Base-by-base conservation (phyloP, 1,284 basidiomycete species). In the Heliocybe sulcata region DNA sequence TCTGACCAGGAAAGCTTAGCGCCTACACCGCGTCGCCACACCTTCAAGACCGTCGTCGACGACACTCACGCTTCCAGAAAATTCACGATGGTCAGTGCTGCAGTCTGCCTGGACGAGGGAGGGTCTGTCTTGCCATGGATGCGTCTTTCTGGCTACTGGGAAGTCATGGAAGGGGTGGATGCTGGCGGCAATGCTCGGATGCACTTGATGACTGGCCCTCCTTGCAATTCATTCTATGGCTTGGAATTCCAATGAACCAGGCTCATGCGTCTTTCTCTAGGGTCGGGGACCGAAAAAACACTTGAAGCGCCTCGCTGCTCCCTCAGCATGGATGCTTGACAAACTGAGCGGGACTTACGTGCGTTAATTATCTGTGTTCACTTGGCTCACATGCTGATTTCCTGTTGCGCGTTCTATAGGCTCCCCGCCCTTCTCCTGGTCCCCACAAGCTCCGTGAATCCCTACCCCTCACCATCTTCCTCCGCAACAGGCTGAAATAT, bases 281-380 rank as follows among this genome's bases (percentile, higher is more conserved):
- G 92, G 84, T 71, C 88, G 95, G 76, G 96, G 96, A 87, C 96
- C 96, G 65, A 96, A 94, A 89, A 98, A 98, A 81, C 96, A 99
- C 75, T 84, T 98, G 80, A 98, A 98, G 85, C 92, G 96, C 71
- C 86, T 98, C 64, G 87, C 89, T 66, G 97, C 97, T 65, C 97
- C 97, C 63, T 96, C 93, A 58, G 92, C 93, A 80, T 99, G 97
- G 97, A 97, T 99, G 94, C 84, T 99, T 65, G 94, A 98, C 84
- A 99, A 99, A 80, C 79, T 99, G 69, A 90, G 92, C 77, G 96
- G 96, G 63, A 97, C 94, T 68, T 98, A 98, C 73, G 92, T 94
- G 77, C 74, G 92, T 80, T 54, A 52, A 22, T 33, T 27, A 6
- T n/a, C 20, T 29, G 10, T 26, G n/a, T 22, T 45, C 52, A 22